These are phyloP conservation scores for Breynia disticha DNA, from an alignment of 441 rosid species.

Conservation along the genomic window DNA sequence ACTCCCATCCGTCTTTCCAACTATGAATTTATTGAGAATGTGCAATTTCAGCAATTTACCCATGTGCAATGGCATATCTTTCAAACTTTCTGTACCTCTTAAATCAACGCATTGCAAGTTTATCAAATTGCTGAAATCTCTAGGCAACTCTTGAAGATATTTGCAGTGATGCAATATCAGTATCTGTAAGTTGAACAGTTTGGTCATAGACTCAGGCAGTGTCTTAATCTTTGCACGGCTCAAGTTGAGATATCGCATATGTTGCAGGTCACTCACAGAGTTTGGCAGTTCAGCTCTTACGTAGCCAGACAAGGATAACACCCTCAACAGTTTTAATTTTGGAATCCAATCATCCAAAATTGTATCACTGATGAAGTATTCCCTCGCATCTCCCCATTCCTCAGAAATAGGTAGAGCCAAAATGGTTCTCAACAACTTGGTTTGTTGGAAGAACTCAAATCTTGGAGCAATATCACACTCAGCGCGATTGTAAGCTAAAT, in stretches of 20 bases:
- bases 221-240: background rate
- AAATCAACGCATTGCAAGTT: background rate
- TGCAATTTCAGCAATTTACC: too few relatives aligned
- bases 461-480: background rate
- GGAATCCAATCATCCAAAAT: background rate
- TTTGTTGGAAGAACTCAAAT: background rate
- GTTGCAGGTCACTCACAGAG: background rate
- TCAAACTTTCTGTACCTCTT: background rate
- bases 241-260: background rate
- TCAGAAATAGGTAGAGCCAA: background rate
- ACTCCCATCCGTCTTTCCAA: background rate
- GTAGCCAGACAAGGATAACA: conserved; percentile 2
- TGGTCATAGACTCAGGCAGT: background rate
- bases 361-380: too few relatives aligned
- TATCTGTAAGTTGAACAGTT: background rate
- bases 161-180: background rate
- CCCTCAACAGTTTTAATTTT: background rate
- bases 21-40: background rate
- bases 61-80: background rate
- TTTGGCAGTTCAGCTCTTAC: background rate
- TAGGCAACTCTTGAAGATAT: background rate
- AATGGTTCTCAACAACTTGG: background rate
- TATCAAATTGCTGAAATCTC: background rate
- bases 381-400: background rate
- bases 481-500: background rate